Evolutionary conservation across 2,329 filamentous ascomycete genomes (phyloP).

Genomic region (Aspergillus jensenii): DNA sequence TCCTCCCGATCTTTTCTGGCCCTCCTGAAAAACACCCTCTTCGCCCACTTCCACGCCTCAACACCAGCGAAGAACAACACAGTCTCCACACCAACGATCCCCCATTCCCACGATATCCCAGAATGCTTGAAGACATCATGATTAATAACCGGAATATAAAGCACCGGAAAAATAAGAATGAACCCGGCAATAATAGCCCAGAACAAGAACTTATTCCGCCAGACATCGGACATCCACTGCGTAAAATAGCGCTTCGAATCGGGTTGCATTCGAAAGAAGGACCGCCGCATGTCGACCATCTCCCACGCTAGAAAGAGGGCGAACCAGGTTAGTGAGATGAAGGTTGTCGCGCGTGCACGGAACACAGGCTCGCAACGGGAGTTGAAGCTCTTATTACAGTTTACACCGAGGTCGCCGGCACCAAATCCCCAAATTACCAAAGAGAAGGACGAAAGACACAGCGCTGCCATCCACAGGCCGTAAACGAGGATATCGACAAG

Average conservation of each 20-base stretch:
- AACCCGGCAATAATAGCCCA: slow-evolving; percentile 50
- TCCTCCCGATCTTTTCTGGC: neutral
- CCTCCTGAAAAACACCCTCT: slow-evolving; percentile 53
- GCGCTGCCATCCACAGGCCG: slow-evolving; percentile 72
- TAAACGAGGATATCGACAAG: slow-evolving; percentile 80
- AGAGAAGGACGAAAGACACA: slow-evolving; percentile 63
- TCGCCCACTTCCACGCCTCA: slow-evolving; percentile 67
- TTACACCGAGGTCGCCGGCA: slow-evolving; percentile 56
- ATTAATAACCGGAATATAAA: slow-evolving; percentile 70
- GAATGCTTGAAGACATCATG: slow-evolving; percentile 64
- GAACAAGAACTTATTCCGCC: slow-evolving; percentile 71
- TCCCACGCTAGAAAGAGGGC: slow-evolving; percentile 77
- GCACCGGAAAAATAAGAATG: slow-evolving; percentile 54
- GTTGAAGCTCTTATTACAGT: slow-evolving; percentile 61
- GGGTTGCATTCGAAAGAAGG: slow-evolving; percentile 73
- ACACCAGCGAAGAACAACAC: slow-evolving; percentile 63
- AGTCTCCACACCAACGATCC: slow-evolving; percentile 61
- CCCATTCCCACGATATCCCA: slow-evolving; percentile 69
- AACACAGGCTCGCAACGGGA: slow-evolving; percentile 62
- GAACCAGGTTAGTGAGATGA: slow-evolving; percentile 73
- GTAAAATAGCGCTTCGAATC: slow-evolving; percentile 60
- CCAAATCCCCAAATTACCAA: slow-evolving; percentile 65
- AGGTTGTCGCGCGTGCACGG: slow-evolving; percentile 70
- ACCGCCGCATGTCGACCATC: slow-evolving; percentile 69
- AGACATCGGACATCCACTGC: slow-evolving; percentile 67